Evolutionary conservation across 352 stramenopile genomes (phyloP), one percentile per base, ranked within the genome.

Genomic region (Phytophthora palmivora): DNA sequence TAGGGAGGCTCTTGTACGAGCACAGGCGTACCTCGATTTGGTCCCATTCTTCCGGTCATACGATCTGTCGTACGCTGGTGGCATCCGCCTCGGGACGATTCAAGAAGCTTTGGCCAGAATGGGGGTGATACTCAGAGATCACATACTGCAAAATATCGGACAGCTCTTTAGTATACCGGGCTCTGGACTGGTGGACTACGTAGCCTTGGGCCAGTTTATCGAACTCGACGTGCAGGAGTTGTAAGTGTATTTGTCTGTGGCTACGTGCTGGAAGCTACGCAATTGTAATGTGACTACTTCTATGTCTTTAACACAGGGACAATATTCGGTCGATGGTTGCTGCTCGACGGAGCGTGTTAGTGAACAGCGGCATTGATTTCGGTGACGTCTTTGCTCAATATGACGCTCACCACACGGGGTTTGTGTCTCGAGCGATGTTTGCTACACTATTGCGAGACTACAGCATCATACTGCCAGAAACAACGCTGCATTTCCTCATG

Each of bases 11-110:
- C 78, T 89, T 37, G 68, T 76, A 34, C 66, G 72, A 28, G 74
- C 74, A 2, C 79, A 83, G 26, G 58, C 70, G 12, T 86, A 77
- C 36, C 37, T 81, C 11, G 74, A 87, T 26, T 44, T 87, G 8
- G 53, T 72, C 0, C 67, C 74, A 14, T 80, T 91, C 34, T 82
- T 88, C 47, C 72, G 74, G 48, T 75, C 69, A 21, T 87, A 83
- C 47, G 82, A 91, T 32, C 34, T 66, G n/a, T 53, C 63, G 11
- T 61, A 64, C 14, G 43, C 52, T 0, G 82, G 82, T 6, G 58
- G 65, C 0, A 62, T 91, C 8, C 71, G 73, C 1, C 45, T 84
- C 4, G 64, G 68, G 2, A 59, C 67, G 4, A 39, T 91, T 8
- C 78, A 91, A 32, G 76, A 88, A 30, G 74, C 72, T 9, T 62